Evolutionary conservation across 2,329 filamentous ascomycete species (phyloP).

Genomic region (Fusarium denticulatum): DNA sequence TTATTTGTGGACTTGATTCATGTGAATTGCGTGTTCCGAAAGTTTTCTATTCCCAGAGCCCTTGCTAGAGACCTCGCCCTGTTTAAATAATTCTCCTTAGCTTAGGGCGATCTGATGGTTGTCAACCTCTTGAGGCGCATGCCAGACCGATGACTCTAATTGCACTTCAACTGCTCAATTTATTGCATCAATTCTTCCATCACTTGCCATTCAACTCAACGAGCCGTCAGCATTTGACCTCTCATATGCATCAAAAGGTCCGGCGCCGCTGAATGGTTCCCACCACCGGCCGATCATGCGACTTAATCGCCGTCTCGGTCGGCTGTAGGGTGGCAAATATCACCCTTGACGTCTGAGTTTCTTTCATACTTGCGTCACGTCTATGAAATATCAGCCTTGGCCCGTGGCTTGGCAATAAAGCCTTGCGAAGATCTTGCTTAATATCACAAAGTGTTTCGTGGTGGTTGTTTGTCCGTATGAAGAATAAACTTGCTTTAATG

Average conservation of each 20-base stretch:
- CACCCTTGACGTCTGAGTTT: background rate
- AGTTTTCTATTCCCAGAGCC: background rate
- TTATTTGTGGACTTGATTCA: background rate
- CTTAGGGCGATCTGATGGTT: background rate
- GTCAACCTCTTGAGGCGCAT: conserved; percentile 17
- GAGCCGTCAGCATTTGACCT: conserved; percentile 9
- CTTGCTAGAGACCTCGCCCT: background rate
- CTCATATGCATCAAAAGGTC: conserved; percentile 6
- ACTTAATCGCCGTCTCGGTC: conserved; percentile 23
- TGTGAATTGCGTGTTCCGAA: background rate
- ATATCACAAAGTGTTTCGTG: background rate
- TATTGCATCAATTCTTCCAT: conserved; percentile 3
- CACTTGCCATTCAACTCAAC: conserved; percentile 14
- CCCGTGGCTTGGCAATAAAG: conserved; percentile 13
- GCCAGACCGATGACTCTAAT: conserved; percentile 19
- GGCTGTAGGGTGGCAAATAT: conserved; percentile 34
- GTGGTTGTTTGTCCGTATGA: conserved; percentile 1
- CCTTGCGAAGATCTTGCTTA: conserved; percentile 13
- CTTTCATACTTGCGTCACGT: conserved; percentile 30
- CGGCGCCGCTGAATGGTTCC: conserved; percentile 11
- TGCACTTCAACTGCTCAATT: conserved; percentile 8
- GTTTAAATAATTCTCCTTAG: conserved; percentile 19
- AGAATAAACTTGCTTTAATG: background rate
- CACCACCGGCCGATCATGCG: conserved; percentile 37
- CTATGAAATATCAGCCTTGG: conserved; percentile 23